Evolutionary conservation across 805 yeast species (phyloP).

Genomic region (Lipomyces orientalis): DNA sequence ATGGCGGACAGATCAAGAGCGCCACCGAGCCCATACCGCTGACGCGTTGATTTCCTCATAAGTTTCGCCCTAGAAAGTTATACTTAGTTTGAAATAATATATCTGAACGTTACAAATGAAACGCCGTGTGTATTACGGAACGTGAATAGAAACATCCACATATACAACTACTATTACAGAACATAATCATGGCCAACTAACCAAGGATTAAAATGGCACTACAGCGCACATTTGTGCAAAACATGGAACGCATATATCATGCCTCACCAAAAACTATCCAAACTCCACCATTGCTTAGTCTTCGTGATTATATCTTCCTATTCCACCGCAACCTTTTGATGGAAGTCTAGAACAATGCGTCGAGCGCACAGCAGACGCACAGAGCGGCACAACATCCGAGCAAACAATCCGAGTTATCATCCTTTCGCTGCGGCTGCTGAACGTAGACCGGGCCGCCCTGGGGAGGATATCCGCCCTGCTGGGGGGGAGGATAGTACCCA

Average conservation of each 20-base stretch:
- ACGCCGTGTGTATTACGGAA: neutral
- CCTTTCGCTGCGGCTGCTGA: slow-evolving; percentile 30
- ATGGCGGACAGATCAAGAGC: no score
- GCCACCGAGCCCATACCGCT: no score
- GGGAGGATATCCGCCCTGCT: slow-evolving; percentile 30
- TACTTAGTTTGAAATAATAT: no score
- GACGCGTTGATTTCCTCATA: no score
- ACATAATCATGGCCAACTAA: neutral
- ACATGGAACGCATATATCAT: neutral
- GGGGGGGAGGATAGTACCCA: slow-evolving; percentile 20
- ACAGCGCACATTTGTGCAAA: neutral
- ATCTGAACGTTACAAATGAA: neutral
- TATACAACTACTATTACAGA: neutral
- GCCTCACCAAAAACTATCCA: neutral
- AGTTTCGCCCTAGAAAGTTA: no score
- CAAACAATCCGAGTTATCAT: slow-evolving; percentile 28
- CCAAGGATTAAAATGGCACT: neutral
- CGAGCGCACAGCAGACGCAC: slow-evolving; percentile 39
- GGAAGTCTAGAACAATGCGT: slow-evolving; percentile 26
- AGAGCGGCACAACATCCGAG: slow-evolving; percentile 39
- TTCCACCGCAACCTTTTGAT: neutral
- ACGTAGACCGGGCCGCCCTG: slow-evolving; percentile 26
- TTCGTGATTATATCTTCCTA: neutral
- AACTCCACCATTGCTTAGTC: neutral
- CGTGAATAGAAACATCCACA: neutral